Evolutionary conservation across 1,284 basidiomycete genomes (phyloP).

Genomic region (Pseudozyma tsukubaensis): DNA sequence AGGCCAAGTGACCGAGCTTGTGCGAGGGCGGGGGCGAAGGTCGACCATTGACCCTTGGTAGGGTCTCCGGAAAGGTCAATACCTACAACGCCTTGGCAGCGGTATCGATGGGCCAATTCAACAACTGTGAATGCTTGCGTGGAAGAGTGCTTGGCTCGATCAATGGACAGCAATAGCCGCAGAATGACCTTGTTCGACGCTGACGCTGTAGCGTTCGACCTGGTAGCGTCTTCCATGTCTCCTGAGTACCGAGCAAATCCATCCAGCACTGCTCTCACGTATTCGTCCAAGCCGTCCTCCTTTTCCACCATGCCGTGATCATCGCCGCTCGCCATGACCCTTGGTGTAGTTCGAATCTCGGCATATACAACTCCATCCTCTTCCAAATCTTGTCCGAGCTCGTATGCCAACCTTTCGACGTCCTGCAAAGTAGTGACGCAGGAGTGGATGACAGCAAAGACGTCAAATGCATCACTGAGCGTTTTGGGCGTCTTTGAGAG

Average conservation of each 20-base stretch:
- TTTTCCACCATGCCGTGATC: background rate
- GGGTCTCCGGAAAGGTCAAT: constrained; percentile 53
- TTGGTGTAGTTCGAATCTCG: constrained; percentile 50
- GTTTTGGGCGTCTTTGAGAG: constrained; percentile 17
- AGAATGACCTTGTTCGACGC: constrained; percentile 6
- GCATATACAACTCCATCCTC: constrained; percentile 49
- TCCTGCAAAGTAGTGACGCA: constrained; percentile 26
- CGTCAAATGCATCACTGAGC: constrained; percentile 40
- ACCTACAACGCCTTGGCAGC: constrained; percentile 19
- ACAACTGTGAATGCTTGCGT: constrained; percentile 16
- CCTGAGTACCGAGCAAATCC: constrained; percentile 15
- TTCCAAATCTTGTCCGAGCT: constrained; percentile 37
- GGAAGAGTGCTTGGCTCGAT: constrained; percentile 26
- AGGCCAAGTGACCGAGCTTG: constrained; percentile 23
- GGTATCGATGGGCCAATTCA: constrained; percentile 18
- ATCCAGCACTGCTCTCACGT: constrained; percentile 21
- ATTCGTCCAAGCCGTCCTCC: background rate
- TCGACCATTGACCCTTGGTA: constrained; percentile 24
- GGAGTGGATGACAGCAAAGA: constrained; percentile 42
- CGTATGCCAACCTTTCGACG: constrained; percentile 31
- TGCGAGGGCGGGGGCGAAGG: constrained; percentile 16
- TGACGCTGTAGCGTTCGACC: background rate
- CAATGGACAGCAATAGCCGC: constrained; percentile 44
- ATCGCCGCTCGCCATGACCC: background rate
- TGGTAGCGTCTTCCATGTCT: background rate